These are phyloP conservation scores for Ascochyta viciae-villosae DNA, from an alignment of 2,329 filamentous ascomycete genomes.

Conservation along the genomic window DNA sequence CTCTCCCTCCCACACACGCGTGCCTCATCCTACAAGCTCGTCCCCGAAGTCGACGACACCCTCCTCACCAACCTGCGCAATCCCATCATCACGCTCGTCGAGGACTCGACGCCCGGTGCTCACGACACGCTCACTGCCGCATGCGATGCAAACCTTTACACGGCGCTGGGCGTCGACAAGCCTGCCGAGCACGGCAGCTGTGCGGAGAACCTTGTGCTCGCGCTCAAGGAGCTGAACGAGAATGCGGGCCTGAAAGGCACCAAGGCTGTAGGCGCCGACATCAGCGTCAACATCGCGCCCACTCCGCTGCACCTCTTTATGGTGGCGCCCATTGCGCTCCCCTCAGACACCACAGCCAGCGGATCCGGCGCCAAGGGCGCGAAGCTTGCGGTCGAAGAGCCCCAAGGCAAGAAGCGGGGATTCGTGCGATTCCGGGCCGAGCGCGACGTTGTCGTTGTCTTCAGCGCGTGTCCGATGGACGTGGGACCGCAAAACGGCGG, in stretches of 20 bases:
- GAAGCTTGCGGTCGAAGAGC: conserved; percentile 38
- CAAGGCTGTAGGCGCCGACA: conserved; percentile 55
- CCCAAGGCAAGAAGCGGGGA: conserved; percentile 44
- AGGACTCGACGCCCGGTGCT: conserved; percentile 53
- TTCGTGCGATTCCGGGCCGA: conserved; percentile 47
- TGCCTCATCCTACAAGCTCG: conserved; percentile 50
- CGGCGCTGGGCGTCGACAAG: conserved; percentile 51
- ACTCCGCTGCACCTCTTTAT: conserved; percentile 56
- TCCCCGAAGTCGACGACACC: conserved; percentile 51
- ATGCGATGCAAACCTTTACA: conserved; percentile 55
- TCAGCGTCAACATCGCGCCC: conserved; percentile 57
- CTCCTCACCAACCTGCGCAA: conserved; percentile 56
- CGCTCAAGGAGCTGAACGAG: conserved; percentile 57
- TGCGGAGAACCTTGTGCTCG: conserved; percentile 58
- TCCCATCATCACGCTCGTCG: conserved; percentile 55
- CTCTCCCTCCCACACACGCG: conserved; percentile 56
- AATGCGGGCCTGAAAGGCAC: conserved; percentile 55
- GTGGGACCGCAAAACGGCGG: conserved; percentile 47
- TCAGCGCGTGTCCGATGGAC: conserved; percentile 50
- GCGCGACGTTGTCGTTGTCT: conserved; percentile 46
- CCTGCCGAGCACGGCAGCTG: conserved; percentile 57
- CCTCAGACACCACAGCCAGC: conserved; percentile 11
- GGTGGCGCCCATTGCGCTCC: conserved; percentile 39
- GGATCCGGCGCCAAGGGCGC: conserved; percentile 41
- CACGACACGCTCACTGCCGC: conserved; percentile 58